Base-by-base conservation (phyloP, 2,329 filamentous ascomycete genomes). In the Penicillium paneum region DNA sequence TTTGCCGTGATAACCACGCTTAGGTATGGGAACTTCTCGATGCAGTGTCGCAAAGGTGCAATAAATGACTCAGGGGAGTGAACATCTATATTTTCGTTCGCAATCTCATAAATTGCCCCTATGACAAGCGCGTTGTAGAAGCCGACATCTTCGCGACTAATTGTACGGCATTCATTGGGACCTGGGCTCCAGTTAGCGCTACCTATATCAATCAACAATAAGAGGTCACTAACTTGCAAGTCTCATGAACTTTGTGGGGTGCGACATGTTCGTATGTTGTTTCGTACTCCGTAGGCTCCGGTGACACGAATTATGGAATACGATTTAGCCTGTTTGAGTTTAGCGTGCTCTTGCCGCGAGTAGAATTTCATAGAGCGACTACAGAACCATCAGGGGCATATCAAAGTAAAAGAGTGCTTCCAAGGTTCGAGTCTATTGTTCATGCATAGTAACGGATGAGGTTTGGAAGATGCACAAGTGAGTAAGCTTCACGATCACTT, bases 121-220 rank as follows among this genome's bases (percentile, higher is more conserved):
- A 76, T 63, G 31, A 75, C 61, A 19, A 78, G 63, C 2, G 67
- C 70, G 46, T 75, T 67, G 60, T 78, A 78, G 52, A 72, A 71
- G 1, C 70, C 72, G 6, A 77, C 63, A 28, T 70, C 65, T 55
- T 79, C 74, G 24, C 76, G 67, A 19, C 64, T 67, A 41, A 78
- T 76, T 34, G 68, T 74, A 8, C 76, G 71, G 24, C 64, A 69
- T 58, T 79, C 76, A 52, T 73, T 74, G 8, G 70, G 68, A 41
- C 72, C 74, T 77, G 46, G 7, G 11, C 15, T 46, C 7, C 15
- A 8, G 50, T 63, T 49, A 62, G 35, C 3, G 5, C n/a, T 1
- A 24, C n/a, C 2, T 10, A 17, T 8, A 31, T 19, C 31, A n/a
- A 5, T 28, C 13, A 38, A 19, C 1, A 5, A 24, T 26, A 41